phyloP scores from a whole-genome alignment of 2,329 filamentous ascomycete species.

The Monascus ruber region DNA sequence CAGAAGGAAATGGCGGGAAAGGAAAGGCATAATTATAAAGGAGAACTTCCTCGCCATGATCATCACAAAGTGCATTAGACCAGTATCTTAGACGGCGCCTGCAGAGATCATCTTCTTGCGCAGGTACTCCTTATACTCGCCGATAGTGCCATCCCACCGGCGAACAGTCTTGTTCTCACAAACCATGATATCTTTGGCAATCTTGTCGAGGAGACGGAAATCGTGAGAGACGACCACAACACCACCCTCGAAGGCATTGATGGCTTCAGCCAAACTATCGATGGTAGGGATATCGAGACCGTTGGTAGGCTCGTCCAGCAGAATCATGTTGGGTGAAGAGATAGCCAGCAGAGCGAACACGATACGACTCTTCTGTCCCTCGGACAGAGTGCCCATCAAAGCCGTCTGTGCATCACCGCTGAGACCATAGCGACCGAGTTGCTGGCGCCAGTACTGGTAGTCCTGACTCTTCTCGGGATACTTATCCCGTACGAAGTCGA shows the following conservation, averaged over 20 bases:
- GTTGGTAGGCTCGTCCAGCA: conserved; percentile 98
- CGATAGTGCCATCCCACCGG: conserved; percentile 79
- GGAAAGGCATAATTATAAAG: too few species aligned
- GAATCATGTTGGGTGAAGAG: conserved; percentile 90
- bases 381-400: conserved; percentile 93
- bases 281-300: conserved; percentile 98
- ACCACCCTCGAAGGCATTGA: conserved; percentile 92
- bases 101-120: conserved; percentile 95
- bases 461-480: conserved; percentile 83
- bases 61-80: too few species aligned
- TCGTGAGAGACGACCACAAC: conserved; percentile 98
- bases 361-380: conserved; percentile 96
- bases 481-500: conserved; percentile 97
- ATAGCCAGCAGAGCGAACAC: conserved; percentile 95
- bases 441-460: conserved; percentile 98
- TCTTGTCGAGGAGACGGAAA: conserved; percentile 97
- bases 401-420: conserved; percentile 90
- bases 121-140: conserved; percentile 95
- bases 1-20: too few species aligned
- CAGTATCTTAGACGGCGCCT: conserved; percentile 60
- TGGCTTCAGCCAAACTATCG: conserved; percentile 92
- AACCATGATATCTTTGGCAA: conserved; percentile 98
- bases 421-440: conserved; percentile 89
- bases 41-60: too few species aligned
- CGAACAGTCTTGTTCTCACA: conserved; percentile 95